Evolutionary conservation across 2,329 filamentous ascomycete species (phyloP).

Genomic region (Lasiodiplodia citricola): DNA sequence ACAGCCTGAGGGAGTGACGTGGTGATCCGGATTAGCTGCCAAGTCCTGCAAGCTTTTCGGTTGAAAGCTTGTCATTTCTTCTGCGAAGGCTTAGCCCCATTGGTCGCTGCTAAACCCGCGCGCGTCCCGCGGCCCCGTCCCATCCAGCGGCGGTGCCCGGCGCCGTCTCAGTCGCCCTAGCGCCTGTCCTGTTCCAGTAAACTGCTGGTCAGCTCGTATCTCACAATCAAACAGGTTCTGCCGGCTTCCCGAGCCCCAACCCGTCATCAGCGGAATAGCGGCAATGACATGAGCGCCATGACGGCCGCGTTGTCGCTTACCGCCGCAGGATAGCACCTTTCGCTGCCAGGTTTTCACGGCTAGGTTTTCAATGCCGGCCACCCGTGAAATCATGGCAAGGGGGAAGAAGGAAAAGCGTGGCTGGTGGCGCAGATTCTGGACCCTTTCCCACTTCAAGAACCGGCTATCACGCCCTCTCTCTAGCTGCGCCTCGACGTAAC

Average conservation of each 20-base stretch:
- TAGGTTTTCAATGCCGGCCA: neutral
- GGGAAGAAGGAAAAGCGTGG: neutral
- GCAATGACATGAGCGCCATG: neutral
- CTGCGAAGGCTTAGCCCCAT: slow-evolving; percentile 4
- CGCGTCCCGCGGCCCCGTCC: neutral
- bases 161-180: neutral
- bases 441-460: neutral
- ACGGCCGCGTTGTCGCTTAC: neutral
- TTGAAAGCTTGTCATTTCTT: slow-evolving; percentile 21
- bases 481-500: slow-evolving; percentile 15
- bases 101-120: neutral
- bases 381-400: neutral
- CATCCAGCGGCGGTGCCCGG: neutral
- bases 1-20: neutral
- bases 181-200: neutral
- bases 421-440: slow-evolving; percentile 7
- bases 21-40: neutral
- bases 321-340: neutral
- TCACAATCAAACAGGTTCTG: neutral
- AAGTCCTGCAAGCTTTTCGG: slow-evolving; percentile 19
- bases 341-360: neutral
- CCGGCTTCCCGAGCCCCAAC: neutral
- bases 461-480: neutral
- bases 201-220: neutral
- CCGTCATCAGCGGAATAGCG: neutral